Evolutionary conservation across 805 yeast species (phyloP).

Genomic region (Grigorovia yakushimaensis): DNA sequence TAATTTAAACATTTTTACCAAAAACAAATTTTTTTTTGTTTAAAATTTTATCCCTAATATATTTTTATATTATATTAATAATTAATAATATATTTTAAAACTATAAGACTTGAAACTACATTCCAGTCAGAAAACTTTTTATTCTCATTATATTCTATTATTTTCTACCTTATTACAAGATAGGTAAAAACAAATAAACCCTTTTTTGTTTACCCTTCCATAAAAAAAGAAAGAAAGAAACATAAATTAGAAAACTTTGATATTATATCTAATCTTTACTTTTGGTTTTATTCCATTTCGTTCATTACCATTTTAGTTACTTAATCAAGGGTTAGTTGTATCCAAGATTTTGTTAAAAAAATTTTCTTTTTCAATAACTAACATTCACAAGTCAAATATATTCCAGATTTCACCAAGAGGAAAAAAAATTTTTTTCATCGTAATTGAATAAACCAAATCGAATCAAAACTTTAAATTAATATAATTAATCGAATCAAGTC

Average conservation of each 20-base stretch:
- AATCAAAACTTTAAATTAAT: not conserved
- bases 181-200: not conserved
- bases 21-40: not conserved
- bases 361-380: not conserved
- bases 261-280: not conserved
- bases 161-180: not conserved
- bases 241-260: not conserved
- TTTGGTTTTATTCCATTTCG: too few species aligned
- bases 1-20: not conserved
- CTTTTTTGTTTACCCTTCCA: not conserved
- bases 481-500: too few species aligned
- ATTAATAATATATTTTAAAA: too few species aligned
- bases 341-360: too few species aligned
- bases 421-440: too few species aligned
- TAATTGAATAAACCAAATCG: too few species aligned
- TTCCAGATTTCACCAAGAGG: not conserved
- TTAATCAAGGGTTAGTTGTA: not conserved
- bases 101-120: too few species aligned
- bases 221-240: too few species aligned
- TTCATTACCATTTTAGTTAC: not conserved
- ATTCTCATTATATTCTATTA: not conserved
- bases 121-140: too few species aligned
- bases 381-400: not conserved
- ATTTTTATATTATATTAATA: not conserved
- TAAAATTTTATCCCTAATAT: too few species aligned